Base-by-base conservation (phyloP, 108 stramenopile genomes). In the Nitzschia sp. region DNA sequence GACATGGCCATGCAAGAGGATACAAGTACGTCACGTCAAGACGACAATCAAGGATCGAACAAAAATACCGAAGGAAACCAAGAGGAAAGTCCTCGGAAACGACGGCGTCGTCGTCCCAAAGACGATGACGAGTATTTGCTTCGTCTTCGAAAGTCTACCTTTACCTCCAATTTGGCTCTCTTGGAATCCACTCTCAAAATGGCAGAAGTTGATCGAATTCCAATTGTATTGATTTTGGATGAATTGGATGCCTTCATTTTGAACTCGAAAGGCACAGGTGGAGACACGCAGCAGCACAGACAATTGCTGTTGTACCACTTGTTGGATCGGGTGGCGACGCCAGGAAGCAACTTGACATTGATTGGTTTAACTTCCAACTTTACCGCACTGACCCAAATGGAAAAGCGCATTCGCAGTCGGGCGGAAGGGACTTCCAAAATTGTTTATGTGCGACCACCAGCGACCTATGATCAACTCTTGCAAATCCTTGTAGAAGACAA, bases 291-390 rank as follows among this genome's bases (percentile, higher is more conserved):
- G 19, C 46, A 63, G 26, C 75, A 88, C 58, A 67, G 88, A 66
- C 89, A 95, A 50, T 54, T 95, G 50, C 71, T 95, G 9, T 63
- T 95, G 28, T 95, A 95, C 73, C 89, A 95, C 71, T 62, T 95
- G 21, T 65, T 95, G 54, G 93, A 95, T 71, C 79, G 93, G 22
- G 89, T 92, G 21, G 87, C 91, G 0, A 80, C 82, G 35, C 83
- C 80, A 32, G 83, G 85, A 9, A 87, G 79, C 27, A 68, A 77
- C 15, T 63, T 95, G 2, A 74, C 80, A 34, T 57, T 95, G 16
- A 78, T 95, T 34, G 93, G 91, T 0, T 69, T 88, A 30, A 87
- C 89, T 3, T 79, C 83, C 2, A 57, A 81, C 44, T 80, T 89
- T 32, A 53, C 75, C 0, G 53, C 75, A 1, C 47, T 84, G 31